Base-by-base conservation (phyloP, 805 yeast genomes). In the Saccharomycopsis fibuligera region DNA sequence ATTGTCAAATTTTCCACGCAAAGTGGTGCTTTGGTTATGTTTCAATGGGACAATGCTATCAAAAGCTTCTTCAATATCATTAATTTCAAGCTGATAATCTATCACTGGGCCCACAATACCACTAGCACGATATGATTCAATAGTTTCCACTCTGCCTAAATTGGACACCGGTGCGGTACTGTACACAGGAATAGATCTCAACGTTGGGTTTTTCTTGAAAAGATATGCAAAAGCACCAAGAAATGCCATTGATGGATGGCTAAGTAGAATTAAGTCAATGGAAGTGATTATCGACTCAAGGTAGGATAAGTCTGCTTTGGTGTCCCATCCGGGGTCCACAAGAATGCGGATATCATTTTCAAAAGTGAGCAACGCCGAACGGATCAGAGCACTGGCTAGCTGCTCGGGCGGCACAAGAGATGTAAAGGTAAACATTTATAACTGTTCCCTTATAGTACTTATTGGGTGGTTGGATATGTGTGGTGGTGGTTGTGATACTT, bases 91-190 rank as follows among this genome's bases (percentile, higher is more conserved):
- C 6, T 70, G 57, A 2, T 85, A 78, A 12, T 73, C 68, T 17
- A 72, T 65, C 47, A 73, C 66, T 0, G 96, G 91, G 0, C 96
- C 96, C 35, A 86, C 67, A 0, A 88, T 60, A 1, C 96, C 96
- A 14, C 64, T 64, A 2, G 85, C 68, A 52, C 95, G 66, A 61
- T 89, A 93, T 27, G 77, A 68, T 57, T 93, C 99, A n/a, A 86
- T 77, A 0, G 95, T 83, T 4, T 95, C 72, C 16, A 87, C 78
- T 56, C 95, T 74, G 0, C 97, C 98, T 59, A 93, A 68, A 58
- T 87, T 90, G 10, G 83, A 73, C 1, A 90, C 85, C 0, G 99
- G 98, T n/a, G 88, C 65, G 0, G 99, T 91, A 0, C 97, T 79
- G 61, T 85, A 93, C 0, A 84, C 83, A 2, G 89, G 88, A 22